Conservation (phyloP, 495 filamentous ascomycete genomes). For the Letharia columbiana region DNA sequence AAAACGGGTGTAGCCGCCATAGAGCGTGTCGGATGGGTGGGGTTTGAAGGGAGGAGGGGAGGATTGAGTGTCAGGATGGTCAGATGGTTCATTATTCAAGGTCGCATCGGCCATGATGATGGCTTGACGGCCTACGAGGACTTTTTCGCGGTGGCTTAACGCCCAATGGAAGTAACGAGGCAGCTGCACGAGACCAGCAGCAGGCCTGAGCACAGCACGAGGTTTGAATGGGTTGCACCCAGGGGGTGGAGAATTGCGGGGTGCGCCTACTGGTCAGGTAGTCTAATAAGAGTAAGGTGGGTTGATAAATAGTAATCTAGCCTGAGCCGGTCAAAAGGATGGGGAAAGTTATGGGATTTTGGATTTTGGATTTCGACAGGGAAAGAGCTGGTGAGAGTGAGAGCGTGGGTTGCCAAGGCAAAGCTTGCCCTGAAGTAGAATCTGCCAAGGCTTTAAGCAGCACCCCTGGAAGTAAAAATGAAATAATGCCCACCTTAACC, state of each 20-base stretch:
- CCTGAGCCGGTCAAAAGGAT: neutral
- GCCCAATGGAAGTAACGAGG: neutral
- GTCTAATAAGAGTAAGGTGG: neutral
- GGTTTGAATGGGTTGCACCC: neutral
- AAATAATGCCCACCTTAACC: too few species aligned
- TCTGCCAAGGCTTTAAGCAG: too few species aligned
- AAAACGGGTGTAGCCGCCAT: slow-evolving; percentile 61
- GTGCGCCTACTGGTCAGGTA: neutral
- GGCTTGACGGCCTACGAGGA: neutral
- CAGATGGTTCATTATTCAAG: neutral
- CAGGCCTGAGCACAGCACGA: neutral
- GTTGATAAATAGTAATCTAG: neutral
- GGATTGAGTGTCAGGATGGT: neutral
- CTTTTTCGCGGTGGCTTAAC: neutral
- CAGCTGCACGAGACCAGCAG: neutral
- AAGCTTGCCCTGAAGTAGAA: too few species aligned
- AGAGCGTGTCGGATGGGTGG: slow-evolving; percentile 27
- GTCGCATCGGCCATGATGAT: slow-evolving; percentile 8
- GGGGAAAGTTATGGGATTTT: neutral
- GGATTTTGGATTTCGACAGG: neutral
- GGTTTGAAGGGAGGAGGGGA: slow-evolving; percentile 18
- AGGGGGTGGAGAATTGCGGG: neutral
- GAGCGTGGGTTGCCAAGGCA: too few species aligned
- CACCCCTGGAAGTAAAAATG: neutral
- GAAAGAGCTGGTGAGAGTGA: too few species aligned